Evolutionary conservation across 768 basidiomycete genomes (phyloP).

Genomic region (Termitomyces sp.): DNA sequence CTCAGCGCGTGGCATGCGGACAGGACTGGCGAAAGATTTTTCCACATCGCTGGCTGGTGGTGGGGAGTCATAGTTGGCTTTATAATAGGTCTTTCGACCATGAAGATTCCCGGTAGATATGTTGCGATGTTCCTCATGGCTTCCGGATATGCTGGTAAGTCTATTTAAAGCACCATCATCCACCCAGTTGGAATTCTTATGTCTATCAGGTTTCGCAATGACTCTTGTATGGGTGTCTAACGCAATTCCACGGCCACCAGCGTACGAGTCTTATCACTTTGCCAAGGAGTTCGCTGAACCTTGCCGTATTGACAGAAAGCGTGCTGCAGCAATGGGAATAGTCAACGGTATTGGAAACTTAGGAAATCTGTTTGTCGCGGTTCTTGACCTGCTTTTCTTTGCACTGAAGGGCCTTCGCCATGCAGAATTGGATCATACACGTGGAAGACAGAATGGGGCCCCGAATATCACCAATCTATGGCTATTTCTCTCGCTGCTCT

Average conservation of each 20-base stretch:
- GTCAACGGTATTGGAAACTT: slow-evolving; percentile 58
- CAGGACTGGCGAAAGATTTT: slow-evolving; percentile 60
- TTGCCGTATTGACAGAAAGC: slow-evolving; percentile 30
- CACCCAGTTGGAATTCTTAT: neutral
- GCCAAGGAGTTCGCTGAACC: neutral
- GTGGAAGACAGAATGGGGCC: slow-evolving; percentile 62
- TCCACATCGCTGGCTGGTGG: slow-evolving; percentile 56
- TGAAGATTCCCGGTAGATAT: slow-evolving; percentile 51
- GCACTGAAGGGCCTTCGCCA: neutral
- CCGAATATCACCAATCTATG: slow-evolving; percentile 62
- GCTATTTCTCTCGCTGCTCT: slow-evolving; percentile 40
- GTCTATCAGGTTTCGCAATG: slow-evolving; percentile 35
- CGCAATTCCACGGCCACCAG: slow-evolving; percentile 56
- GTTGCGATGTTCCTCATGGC: slow-evolving; percentile 66
- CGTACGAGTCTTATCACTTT: slow-evolving; percentile 26
- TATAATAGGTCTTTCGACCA: slow-evolving; percentile 56
- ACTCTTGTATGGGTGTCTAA: slow-evolving; percentile 64
- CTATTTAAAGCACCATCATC: neutral
- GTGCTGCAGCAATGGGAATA: slow-evolving; percentile 57
- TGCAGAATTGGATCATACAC: slow-evolving; percentile 58
- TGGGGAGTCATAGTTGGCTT: slow-evolving; percentile 61
- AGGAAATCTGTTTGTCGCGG: slow-evolving; percentile 47
- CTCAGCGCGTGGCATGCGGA: slow-evolving; percentile 59
- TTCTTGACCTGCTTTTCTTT: neutral
- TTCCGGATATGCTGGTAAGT: slow-evolving; percentile 41